Conservation (phyloP, 331 rosid genomes). For the Rosa hybrid region DNA sequence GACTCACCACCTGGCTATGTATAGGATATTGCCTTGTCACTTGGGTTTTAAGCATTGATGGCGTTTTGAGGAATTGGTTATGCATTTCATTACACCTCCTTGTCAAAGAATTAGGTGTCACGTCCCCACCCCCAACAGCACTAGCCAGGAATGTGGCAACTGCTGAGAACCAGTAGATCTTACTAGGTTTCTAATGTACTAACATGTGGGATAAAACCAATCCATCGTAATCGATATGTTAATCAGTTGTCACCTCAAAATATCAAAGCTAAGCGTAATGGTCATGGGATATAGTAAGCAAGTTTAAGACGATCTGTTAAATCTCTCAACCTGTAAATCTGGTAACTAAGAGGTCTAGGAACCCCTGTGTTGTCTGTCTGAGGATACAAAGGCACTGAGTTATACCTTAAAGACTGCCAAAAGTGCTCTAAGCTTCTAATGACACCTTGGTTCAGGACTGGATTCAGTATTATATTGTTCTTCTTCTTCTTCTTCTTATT, state of each 20-base stretch:
- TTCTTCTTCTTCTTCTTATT: background rate
- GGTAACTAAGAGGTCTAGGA: background rate
- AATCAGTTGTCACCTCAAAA: background rate
- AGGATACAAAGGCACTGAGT: background rate
- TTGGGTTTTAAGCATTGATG: background rate
- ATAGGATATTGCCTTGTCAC: background rate
- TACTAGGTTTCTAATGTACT: background rate
- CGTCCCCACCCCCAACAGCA: background rate
- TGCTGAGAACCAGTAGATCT: background rate
- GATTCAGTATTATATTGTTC: background rate
- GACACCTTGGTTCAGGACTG: background rate
- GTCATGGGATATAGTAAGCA: background rate
- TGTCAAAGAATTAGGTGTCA: background rate
- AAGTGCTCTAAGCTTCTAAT: background rate
- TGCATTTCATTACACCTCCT: background rate
- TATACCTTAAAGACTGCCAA: background rate
- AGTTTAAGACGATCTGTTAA: background rate
- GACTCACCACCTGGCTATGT: slow-evolving; percentile 1
- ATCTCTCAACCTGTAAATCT: background rate
- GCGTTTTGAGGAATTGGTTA: background rate
- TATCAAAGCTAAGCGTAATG: background rate
- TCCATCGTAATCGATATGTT: background rate
- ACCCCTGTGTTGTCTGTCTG: background rate
- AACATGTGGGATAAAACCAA: background rate
- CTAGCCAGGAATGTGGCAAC: background rate